Evolutionary conservation across 257 asterid species (phyloP).

Genomic region (Plantago ovata): DNA sequence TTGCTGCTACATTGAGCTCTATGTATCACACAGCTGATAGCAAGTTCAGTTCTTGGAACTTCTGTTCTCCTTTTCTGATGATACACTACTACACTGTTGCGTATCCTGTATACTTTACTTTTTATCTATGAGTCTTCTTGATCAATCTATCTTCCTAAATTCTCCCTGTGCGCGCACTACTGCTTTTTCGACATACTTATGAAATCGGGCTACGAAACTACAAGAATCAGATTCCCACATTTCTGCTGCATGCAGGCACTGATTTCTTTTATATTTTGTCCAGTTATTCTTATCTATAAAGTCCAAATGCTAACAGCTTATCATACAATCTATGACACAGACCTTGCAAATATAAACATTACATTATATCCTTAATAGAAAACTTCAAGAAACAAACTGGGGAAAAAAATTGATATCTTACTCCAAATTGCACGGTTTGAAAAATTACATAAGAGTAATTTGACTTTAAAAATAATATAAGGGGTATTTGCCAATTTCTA

Average conservation of each 20-base stretch:
- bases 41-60: constrained; percentile 5
- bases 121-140: not conserved
- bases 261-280: constrained; percentile 1
- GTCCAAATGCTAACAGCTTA: constrained; percentile 15
- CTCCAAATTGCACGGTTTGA: too few relatives aligned
- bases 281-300: constrained; percentile 25
- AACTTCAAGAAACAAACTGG: too few relatives aligned
- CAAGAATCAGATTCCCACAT: constrained; percentile 48
- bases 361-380: too few relatives aligned
- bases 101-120: not conserved
- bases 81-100: not conserved
- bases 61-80: not conserved
- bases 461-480: too few relatives aligned
- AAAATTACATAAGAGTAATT: too few relatives aligned
- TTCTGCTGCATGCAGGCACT: not conserved
- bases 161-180: not conserved
- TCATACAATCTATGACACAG: constrained; percentile 8
- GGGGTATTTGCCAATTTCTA: too few relatives aligned
- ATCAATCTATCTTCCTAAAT: not conserved
- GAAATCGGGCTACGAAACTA: constrained; percentile 17
- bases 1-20: constrained; percentile 8
- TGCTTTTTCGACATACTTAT: not conserved
- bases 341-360: not conserved
- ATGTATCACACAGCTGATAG: constrained; percentile 6
- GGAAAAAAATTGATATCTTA: not conserved